Conservation (phyloP, 495 filamentous ascomycete genomes). For the Penicilliopsis zonata region DNA sequence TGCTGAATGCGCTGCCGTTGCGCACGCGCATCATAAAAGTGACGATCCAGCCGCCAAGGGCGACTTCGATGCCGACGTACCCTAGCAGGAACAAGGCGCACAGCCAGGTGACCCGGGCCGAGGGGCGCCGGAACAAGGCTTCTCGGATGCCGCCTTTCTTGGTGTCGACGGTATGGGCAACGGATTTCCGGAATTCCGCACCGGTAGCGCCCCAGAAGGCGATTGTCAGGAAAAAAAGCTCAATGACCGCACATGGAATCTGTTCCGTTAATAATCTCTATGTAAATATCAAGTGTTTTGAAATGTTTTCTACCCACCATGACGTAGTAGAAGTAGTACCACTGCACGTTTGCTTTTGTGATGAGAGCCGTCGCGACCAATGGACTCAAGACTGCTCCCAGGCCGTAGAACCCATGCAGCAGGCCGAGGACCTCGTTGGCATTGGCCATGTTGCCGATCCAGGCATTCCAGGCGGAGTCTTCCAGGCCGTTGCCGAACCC, state of each 20-base stretch:
- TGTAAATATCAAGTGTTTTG: too few relatives aligned
- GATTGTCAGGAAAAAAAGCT: slow-evolving; percentile 36
- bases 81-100: slow-evolving; percentile 63
- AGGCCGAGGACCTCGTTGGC: slow-evolving; percentile 46
- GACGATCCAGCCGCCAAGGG: slow-evolving; percentile 62
- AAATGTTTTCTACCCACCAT: slow-evolving; percentile 38
- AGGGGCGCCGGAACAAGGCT: slow-evolving; percentile 38
- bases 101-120: slow-evolving; percentile 56
- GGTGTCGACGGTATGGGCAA: slow-evolving; percentile 13
- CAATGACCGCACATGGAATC: slow-evolving; percentile 52
- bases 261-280: too few relatives aligned
- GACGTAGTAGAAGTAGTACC: slow-evolving; percentile 51
- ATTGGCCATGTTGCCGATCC: slow-evolving; percentile 52
- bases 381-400: slow-evolving; percentile 44
- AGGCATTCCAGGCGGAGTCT: slow-evolving; percentile 55
- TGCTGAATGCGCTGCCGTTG: slow-evolving; percentile 39
- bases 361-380: slow-evolving; percentile 46
- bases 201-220: slow-evolving; percentile 63
- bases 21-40: slow-evolving; percentile 52
- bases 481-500: slow-evolving; percentile 53
- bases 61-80: slow-evolving; percentile 81
- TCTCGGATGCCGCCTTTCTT: slow-evolving; percentile 40
- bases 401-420: slow-evolving; percentile 46
- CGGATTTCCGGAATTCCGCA: slow-evolving; percentile 42
- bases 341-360: slow-evolving; percentile 31